Evolutionary conservation across 768 basidiomycete genomes (phyloP).

Genomic region (Suillus cothurnatus): DNA sequence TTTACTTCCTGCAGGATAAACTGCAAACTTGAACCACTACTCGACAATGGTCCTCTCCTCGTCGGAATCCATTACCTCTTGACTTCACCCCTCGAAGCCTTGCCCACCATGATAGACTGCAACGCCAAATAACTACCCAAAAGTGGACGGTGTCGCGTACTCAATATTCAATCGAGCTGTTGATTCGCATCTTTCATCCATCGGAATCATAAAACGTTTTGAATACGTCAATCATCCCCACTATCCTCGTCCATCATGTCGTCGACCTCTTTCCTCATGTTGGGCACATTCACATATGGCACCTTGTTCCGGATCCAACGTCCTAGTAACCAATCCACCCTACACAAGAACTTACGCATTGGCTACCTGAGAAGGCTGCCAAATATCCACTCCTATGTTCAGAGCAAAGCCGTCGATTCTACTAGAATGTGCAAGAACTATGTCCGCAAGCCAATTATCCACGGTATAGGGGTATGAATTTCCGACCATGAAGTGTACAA

Average conservation of each 20-base stretch:
- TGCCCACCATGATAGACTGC: too few relatives aligned
- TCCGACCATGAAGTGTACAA: conserved; percentile 63
- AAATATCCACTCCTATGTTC: conserved; percentile 65
- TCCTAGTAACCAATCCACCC: conserved; percentile 85
- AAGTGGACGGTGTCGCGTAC: too few relatives aligned
- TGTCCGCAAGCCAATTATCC: conserved; percentile 49
- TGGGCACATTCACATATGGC: conserved; percentile 65
- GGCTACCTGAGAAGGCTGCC: conserved; percentile 62
- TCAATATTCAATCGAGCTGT: too few relatives aligned
- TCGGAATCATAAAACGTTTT: too few relatives aligned
- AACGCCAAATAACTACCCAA: too few relatives aligned
- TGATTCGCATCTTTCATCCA: too few relatives aligned
- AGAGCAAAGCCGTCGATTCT: conserved; percentile 74
- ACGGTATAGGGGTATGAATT: conserved; percentile 64
- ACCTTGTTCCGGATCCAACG: conserved; percentile 66
- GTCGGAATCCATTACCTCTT: too few relatives aligned
- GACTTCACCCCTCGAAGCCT: too few relatives aligned
- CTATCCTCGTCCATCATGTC: conserved; percentile 41
- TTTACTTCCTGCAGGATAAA: not conserved
- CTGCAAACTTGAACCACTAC: not conserved
- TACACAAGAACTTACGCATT: conserved; percentile 76
- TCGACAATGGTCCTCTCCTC: too few relatives aligned
- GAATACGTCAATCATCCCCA: conserved; percentile 21
- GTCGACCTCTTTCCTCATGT: conserved; percentile 61
- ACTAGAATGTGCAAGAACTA: conserved; percentile 53